Percentiles rank a stretch among this genome's conserved stretches.
phyloP scores from a whole-genome alignment of 2,329 filamentous ascomycete species.

The Aspergillus pseudoterreus region DNA sequence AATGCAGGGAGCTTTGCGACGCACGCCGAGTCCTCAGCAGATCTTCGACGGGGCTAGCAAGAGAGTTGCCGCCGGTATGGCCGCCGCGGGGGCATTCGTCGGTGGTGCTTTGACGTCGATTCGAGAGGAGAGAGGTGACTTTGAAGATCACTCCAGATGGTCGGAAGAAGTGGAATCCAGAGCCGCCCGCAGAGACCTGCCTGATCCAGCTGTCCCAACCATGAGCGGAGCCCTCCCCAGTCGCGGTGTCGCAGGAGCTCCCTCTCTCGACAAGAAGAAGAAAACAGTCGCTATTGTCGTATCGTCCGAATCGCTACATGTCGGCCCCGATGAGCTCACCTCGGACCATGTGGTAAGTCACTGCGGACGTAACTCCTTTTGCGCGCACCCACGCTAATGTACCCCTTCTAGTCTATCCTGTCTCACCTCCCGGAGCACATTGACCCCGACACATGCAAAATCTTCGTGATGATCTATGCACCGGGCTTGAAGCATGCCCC shows the following conservation, averaged over 20 bases:
- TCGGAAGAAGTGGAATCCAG: conserved; percentile 80
- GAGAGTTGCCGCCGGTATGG: conserved; percentile 74
- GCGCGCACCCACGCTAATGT: conserved; percentile 1
- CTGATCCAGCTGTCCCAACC: conserved; percentile 16
- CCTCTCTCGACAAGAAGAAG: conserved; percentile 47
- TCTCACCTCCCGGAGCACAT: conserved; percentile 79
- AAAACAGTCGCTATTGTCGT: conserved; percentile 87
- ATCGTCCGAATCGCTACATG: conserved; percentile 67
- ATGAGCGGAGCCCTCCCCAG: conserved; percentile 29
- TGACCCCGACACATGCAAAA: conserved; percentile 67
- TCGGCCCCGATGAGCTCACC: conserved; percentile 55
- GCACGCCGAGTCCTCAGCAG: conserved; percentile 83
- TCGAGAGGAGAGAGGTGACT: conserved; percentile 74
- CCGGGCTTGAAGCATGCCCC: conserved; percentile 67
- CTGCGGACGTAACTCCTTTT: background rate
- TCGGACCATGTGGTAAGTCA: conserved; percentile 78
- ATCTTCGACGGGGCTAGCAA: conserved; percentile 80
- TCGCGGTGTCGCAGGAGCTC: conserved; percentile 32
- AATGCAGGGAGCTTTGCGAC: conserved; percentile 74
- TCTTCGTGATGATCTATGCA: conserved; percentile 88
- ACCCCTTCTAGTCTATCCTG: conserved; percentile 65
- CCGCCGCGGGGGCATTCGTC: conserved; percentile 76
- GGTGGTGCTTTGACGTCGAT: conserved; percentile 80
- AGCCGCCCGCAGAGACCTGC: conserved; percentile 33
- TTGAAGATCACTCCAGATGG: conserved; percentile 85